These are phyloP conservation scores for Boletus sp. DNA, from an alignment of 768 basidiomycete genomes.

Conservation along the genomic window DNA sequence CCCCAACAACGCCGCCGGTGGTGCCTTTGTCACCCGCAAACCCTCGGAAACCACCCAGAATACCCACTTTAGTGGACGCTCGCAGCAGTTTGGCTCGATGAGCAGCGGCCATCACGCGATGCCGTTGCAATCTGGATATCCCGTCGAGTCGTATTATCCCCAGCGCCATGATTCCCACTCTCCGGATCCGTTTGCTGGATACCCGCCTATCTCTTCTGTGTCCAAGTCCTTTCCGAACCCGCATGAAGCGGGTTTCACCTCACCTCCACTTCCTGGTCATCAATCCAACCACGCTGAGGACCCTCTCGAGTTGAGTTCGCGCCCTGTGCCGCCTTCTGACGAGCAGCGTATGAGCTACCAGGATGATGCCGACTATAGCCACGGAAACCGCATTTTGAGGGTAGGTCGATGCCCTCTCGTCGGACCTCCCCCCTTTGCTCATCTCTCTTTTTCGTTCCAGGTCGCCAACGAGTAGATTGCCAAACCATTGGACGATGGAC, in stretches of 20 bases:
- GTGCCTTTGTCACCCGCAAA: slow-evolving; percentile 17
- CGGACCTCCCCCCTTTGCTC: neutral
- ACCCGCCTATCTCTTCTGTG: slow-evolving; percentile 11
- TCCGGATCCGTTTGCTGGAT: slow-evolving; percentile 30
- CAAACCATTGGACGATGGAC: neutral
- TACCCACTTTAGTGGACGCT: slow-evolving; percentile 23
- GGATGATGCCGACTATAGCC: slow-evolving; percentile 29
- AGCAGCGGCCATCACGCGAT: slow-evolving; percentile 13
- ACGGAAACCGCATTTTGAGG: slow-evolving; percentile 27
- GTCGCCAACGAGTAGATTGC: slow-evolving; percentile 17
- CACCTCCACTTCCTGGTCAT: slow-evolving; percentile 9
- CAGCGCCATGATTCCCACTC: slow-evolving; percentile 18
- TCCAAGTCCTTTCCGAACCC: slow-evolving; percentile 20
- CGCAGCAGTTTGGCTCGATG: slow-evolving; percentile 22
- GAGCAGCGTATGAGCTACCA: slow-evolving; percentile 30
- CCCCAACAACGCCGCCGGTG: neutral
- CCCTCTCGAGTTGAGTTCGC: neutral
- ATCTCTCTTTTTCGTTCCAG: neutral
- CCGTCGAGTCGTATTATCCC: slow-evolving; percentile 24
- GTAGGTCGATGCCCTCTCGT: slow-evolving; percentile 13
- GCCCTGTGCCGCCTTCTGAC: slow-evolving; percentile 7
- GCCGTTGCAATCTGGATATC: slow-evolving; percentile 25
- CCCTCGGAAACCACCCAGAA: slow-evolving; percentile 28
- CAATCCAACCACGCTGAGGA: slow-evolving; percentile 17
- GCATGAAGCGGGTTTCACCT: slow-evolving; percentile 1